Evolutionary conservation across 805 yeast genomes (phyloP).

Genomic region (Yarrowia sp.): DNA sequence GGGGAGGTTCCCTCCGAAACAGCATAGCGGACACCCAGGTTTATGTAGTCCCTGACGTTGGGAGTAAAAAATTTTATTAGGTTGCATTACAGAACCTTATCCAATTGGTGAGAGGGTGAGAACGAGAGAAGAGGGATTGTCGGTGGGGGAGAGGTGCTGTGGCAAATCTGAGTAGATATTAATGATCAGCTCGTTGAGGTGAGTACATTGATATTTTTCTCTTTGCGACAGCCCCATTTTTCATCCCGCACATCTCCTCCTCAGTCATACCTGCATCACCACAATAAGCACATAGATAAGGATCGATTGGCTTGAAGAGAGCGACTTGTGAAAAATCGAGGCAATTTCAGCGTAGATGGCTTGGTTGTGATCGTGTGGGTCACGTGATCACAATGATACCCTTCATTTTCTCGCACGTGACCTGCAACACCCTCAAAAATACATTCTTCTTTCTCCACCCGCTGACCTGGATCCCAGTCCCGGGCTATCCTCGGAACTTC

Average conservation of each 20-base stretch:
- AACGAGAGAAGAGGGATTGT: neutral
- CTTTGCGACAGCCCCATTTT: no score
- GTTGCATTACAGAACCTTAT: constrained; percentile 7
- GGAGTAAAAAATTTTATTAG: constrained; percentile 33
- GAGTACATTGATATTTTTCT: no score
- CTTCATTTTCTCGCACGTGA: neutral
- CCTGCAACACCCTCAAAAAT: neutral
- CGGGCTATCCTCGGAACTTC: constrained; percentile 27
- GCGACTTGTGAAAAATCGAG: neutral
- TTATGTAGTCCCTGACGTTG: constrained; percentile 8
- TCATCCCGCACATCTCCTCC: no score
- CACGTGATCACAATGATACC: neutral
- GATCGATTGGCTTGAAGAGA: constrained; percentile 8
- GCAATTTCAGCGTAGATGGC: neutral
- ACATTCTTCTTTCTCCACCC: neutral
- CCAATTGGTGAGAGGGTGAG: neutral
- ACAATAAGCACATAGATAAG: constrained; percentile 5
- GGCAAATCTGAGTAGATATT: neutral
- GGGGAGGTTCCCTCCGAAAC: constrained; percentile 39
- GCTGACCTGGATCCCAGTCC: constrained; percentile 21
- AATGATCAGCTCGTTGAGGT: no score
- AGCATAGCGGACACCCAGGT: neutral
- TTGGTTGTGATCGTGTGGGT: neutral
- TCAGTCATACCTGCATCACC: no score
- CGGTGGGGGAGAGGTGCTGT: no score